Conservation (phyloP, 208 protist species). For the Endotrypanum monterogeii region DNA sequence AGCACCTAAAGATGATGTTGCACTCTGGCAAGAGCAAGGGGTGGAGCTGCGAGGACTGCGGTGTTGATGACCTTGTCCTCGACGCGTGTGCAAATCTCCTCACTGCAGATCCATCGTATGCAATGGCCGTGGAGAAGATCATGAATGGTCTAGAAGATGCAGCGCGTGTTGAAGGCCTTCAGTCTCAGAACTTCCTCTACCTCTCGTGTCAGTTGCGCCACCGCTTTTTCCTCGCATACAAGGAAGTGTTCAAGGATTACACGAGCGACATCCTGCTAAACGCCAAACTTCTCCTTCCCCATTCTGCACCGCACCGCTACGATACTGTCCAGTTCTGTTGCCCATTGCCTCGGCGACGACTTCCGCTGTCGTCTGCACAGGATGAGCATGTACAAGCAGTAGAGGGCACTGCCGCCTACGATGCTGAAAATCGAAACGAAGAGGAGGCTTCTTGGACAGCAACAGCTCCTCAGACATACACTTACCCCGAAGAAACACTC, state of each 20-base stretch:
- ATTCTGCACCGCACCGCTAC: constrained; percentile 34
- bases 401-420: neutral
- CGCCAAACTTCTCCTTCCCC: constrained; percentile 33
- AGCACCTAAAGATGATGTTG: constrained; percentile 79
- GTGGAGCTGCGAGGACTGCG: constrained; percentile 67
- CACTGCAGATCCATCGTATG: constrained; percentile 30
- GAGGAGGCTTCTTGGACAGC: neutral
- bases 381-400: no score
- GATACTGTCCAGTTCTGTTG: constrained; percentile 35
- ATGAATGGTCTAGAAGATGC: constrained; percentile 39
- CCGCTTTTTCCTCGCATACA: constrained; percentile 25
- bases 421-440: neutral
- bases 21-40: constrained; percentile 43
- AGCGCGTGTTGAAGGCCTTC: constrained; percentile 7
- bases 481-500: constrained; percentile 28
- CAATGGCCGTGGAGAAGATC: constrained; percentile 28
- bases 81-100: constrained; percentile 54
- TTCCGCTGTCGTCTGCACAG: neutral
- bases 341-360: neutral
- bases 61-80: constrained; percentile 73
- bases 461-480: neutral
- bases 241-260: neutral
- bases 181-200: constrained; percentile 29
- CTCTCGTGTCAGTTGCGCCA: constrained; percentile 32
- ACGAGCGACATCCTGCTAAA: constrained; percentile 24